Percentiles rank a stretch among this genome's conserved stretches.
These are phyloP conservation scores for Luvunga scandens DNA, from an alignment of 345 rosid species.

Conservation along the genomic window DNA sequence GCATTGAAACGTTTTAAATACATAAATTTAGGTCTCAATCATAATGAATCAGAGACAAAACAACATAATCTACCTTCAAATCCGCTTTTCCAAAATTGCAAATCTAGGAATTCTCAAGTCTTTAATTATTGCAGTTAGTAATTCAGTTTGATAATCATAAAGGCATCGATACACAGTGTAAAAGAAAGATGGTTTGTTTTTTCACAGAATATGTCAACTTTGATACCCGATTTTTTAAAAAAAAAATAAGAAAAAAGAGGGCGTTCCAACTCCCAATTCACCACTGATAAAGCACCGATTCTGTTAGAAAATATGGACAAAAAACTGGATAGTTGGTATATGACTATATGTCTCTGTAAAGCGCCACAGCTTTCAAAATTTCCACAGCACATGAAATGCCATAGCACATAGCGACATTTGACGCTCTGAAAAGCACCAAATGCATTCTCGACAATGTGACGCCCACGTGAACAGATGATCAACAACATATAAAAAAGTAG, in stretches of 20 bases:
- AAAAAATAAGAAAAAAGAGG: too few species aligned
- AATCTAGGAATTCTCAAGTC: too few species aligned
- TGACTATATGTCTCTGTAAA: background rate
- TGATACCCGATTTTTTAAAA: background rate
- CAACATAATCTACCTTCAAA: too few species aligned
- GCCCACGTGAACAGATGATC: constrained; percentile 9
- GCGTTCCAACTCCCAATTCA: too few species aligned
- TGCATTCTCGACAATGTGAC: background rate
- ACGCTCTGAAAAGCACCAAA: background rate
- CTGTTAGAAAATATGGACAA: background rate
- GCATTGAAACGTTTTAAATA: too few species aligned
- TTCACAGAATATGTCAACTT: background rate
- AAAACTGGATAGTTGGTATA: too few species aligned
- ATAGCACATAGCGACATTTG: background rate
- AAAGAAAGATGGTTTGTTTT: background rate
- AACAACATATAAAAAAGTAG: background rate
- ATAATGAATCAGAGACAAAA: too few species aligned
- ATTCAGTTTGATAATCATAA: too few species aligned
- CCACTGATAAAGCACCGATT: background rate
- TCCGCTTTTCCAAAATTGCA: too few species aligned
- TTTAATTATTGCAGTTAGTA: too few species aligned
- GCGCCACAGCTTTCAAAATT: background rate
- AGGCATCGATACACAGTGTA: background rate
- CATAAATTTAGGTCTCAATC: too few species aligned
- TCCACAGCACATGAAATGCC: background rate